Evolutionary conservation across 2,329 filamentous ascomycete genomes (phyloP), one percentile per base, ranked within the genome.

Genomic region (Cadophora malorum): DNA sequence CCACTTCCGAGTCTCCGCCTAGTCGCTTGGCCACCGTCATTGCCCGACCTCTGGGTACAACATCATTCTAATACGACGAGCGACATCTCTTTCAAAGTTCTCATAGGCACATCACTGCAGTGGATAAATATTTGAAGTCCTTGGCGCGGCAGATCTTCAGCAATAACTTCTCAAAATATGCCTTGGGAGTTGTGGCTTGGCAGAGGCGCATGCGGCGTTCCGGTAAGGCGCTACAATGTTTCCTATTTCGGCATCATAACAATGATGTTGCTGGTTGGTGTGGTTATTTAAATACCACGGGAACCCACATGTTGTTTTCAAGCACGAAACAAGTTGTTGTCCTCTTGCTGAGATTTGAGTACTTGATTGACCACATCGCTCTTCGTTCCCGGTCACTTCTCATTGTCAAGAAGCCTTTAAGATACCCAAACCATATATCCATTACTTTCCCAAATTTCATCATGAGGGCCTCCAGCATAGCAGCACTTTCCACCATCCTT

Each of bases 111-210:
- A 21, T 49, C 45, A 21, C 19, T 49, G n/a, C 19, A 16, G 8
- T 25, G 56, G 6, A 41, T 23, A 25, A 28, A 21, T 23, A 38
- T 3, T 21, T 2, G 10, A 45, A 4, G 12, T n/a, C 16, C 55
- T 59, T 59, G 56, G 56, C 21, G 9, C 38, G 21, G 35, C 23
- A 25, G 56, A 59, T 59, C 56, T 45, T 59, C 35, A 23, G 21
- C 2, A 19, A 25, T 7, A 59, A 14, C 10, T 12, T 21, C 10
- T 19, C 19, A 4, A 49, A 45, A 49, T 49, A 8, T 21, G 45
- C 45, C 19, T 8, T 25, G 10, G 19, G n/a, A 16, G 14, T 25
- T 35, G 10, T 21, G 41, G 38, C 56, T 25, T 59, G 33, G 55
- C 55, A 21, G 33, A 25, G 33, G 33, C 21, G 21, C 35, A 59